A percentile compares a stretch with the other conserved stretches of the same genome.
phyloP scores from a whole-genome alignment of 78 protist genomes.

The Goniomonas avonlea region DNA sequence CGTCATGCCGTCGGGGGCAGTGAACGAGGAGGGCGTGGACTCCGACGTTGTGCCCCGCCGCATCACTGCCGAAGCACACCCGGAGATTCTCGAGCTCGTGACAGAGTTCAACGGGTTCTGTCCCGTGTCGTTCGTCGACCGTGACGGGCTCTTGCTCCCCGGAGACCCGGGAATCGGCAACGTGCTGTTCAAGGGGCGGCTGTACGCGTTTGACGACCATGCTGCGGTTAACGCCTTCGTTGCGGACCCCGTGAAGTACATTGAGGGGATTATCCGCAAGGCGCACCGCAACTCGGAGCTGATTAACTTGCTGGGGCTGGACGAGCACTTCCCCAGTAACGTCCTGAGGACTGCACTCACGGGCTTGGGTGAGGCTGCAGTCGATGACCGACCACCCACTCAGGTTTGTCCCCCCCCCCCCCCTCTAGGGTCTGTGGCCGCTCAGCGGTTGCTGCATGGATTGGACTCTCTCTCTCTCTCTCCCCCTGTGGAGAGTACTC shows the following conservation, averaged over 20 bases:
- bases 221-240: not conserved
- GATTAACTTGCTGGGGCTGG: conserved; percentile 2
- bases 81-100: not conserved
- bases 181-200: not conserved
- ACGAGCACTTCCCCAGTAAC: conserved; percentile 9
- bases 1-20: too few species aligned
- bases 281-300: conserved; percentile 2
- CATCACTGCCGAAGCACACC: too few species aligned
- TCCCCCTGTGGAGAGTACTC: too few species aligned
- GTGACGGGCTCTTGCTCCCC: conserved; percentile 20
- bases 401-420: too few species aligned
- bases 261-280: not conserved
- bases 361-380: not conserved
- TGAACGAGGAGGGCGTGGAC: too few species aligned
- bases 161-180: conserved; percentile 7
- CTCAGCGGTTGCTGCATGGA: too few species aligned
- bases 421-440: too few species aligned
- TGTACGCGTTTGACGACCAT: not conserved
- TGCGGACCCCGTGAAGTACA: not conserved
- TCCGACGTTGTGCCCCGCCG: too few species aligned
- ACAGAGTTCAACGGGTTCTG: not conserved
- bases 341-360: not conserved
- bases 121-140: conserved; percentile 16
- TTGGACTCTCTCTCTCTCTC: too few species aligned
- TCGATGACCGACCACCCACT: not conserved